phyloP scores from a whole-genome alignment of 768 basidiomycete species.

The Hypholoma fasciculare region DNA sequence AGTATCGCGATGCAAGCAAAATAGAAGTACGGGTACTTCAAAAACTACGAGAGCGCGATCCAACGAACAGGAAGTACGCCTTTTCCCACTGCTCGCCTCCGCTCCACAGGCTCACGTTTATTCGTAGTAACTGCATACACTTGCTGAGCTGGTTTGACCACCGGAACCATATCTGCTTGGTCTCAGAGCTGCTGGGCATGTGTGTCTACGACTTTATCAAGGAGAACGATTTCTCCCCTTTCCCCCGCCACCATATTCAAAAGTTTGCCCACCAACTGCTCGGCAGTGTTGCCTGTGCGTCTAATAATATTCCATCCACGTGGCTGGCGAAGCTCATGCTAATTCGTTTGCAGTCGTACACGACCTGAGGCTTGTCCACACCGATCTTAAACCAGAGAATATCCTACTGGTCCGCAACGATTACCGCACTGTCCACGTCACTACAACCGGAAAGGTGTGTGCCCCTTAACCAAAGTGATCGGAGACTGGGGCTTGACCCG shows the following conservation, averaged over 20 bases:
- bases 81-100: slow-evolving; percentile 10
- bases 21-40: slow-evolving; percentile 96
- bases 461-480: neutral
- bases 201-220: slow-evolving; percentile 99
- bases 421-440: slow-evolving; percentile 59
- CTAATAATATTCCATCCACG: slow-evolving; percentile 3
- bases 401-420: slow-evolving; percentile 91
- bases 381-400: slow-evolving; percentile 98
- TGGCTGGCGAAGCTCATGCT: slow-evolving; percentile 14
- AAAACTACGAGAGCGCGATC: slow-evolving; percentile 87
- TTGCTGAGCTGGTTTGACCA: slow-evolving; percentile 94
- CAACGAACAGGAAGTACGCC: slow-evolving; percentile 83
- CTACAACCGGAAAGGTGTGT: slow-evolving; percentile 66
- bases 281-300: slow-evolving; percentile 90
- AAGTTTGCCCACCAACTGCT: slow-evolving; percentile 91
- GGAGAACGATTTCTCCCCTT: slow-evolving; percentile 95
- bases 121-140: slow-evolving; percentile 94
- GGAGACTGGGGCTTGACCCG: slow-evolving; percentile 12
- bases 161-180: slow-evolving; percentile 96
- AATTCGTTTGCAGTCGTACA: slow-evolving; percentile 70
- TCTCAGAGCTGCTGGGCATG: slow-evolving; percentile 93
- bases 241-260: slow-evolving; percentile 96
- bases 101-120: slow-evolving; percentile 19
- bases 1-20: slow-evolving; percentile 98
- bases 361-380: slow-evolving; percentile 89